Conservation (phyloP, 768 basidiomycete genomes). For the Boletus eberwhitei region DNA sequence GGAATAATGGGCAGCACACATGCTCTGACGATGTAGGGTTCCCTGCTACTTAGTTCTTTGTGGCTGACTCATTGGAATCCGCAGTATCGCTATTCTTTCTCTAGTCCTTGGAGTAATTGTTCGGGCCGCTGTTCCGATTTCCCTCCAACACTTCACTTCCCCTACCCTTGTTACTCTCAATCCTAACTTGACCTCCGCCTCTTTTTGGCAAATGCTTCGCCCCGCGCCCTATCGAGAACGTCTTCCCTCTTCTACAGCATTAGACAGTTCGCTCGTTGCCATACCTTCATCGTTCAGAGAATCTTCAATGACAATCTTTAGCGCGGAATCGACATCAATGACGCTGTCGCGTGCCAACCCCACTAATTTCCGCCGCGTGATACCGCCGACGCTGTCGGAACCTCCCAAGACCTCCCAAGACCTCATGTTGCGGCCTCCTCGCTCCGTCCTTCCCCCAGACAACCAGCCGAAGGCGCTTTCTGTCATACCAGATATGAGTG, state of each 20-base stretch:
- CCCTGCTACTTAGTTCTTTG: constrained; percentile 8
- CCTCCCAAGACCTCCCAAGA: constrained; percentile 32
- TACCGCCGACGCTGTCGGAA: constrained; percentile 27
- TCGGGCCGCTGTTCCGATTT: constrained; percentile 22
- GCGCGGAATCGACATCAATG: constrained; percentile 40
- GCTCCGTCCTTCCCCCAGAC: constrained; percentile 22
- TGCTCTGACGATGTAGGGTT: constrained; percentile 62
- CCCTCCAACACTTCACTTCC: constrained; percentile 22
- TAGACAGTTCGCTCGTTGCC: constrained; percentile 27
- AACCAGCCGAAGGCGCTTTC: constrained; percentile 30
- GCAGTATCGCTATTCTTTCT: constrained; percentile 67
- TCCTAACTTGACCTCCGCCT: constrained; percentile 27
- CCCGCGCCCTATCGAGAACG: constrained; percentile 40
- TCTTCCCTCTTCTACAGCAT: constrained; percentile 27
- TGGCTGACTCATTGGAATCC: constrained; percentile 9
- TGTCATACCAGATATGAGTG: constrained; percentile 20
- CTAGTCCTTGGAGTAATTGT: constrained; percentile 56
- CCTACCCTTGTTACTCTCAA: constrained; percentile 14
- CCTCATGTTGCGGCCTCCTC: constrained; percentile 35
- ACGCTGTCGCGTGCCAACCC: constrained; percentile 25
- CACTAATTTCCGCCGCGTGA: constrained; percentile 17
- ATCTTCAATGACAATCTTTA: constrained; percentile 49
- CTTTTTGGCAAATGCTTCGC: constrained; percentile 42
- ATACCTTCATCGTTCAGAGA: constrained; percentile 45
- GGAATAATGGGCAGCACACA: constrained; percentile 47